Evolutionary conservation across 2,329 filamentous ascomycete species (phyloP).

Genomic region (Hansfordia pulvinata): DNA sequence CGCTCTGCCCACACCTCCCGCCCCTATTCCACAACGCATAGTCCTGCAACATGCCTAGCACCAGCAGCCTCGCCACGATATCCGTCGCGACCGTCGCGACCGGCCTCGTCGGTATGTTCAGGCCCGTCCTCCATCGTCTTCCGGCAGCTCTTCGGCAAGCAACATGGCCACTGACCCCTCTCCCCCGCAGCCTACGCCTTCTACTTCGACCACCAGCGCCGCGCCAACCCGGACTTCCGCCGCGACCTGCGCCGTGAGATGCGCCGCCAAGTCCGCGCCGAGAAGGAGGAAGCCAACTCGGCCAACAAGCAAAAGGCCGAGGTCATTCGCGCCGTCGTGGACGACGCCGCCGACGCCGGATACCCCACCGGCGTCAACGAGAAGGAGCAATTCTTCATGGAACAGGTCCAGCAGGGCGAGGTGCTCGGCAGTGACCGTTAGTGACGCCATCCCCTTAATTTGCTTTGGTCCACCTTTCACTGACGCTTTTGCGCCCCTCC

Average conservation of each 20-base stretch:
- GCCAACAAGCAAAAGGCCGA: constrained; percentile 54
- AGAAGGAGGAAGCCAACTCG: constrained; percentile 59
- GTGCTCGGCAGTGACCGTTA: constrained; percentile 68
- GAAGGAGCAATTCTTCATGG: constrained; percentile 93
- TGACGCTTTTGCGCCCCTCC: constrained; percentile 5
- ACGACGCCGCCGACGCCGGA: constrained; percentile 76
- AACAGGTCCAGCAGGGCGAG: constrained; percentile 85
- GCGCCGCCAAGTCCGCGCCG: constrained; percentile 55
- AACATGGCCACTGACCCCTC: constrained; percentile 3
- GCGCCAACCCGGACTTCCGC: constrained; percentile 51
- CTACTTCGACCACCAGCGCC: constrained; percentile 57
- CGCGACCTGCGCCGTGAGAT: constrained; percentile 60
- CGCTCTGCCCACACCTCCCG: neutral
- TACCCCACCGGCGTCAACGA: constrained; percentile 86
- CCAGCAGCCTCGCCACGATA: constrained; percentile 43
- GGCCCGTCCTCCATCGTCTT: constrained; percentile 3
- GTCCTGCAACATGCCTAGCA: constrained; percentile 27
- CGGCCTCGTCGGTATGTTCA: constrained; percentile 43
- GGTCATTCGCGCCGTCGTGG: constrained; percentile 61
- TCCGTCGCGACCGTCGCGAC: constrained; percentile 47
- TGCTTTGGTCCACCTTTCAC: neutral
- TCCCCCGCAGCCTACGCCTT: constrained; percentile 40
- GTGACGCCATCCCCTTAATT: constrained; percentile 12
- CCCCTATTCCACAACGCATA: no score
- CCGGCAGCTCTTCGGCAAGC: constrained; percentile 1